A percentile compares a stretch with the other conserved stretches of the same genome.
Conservation (phyloP, 805 yeast genomes). For the Starmerella kuoi region DNA sequence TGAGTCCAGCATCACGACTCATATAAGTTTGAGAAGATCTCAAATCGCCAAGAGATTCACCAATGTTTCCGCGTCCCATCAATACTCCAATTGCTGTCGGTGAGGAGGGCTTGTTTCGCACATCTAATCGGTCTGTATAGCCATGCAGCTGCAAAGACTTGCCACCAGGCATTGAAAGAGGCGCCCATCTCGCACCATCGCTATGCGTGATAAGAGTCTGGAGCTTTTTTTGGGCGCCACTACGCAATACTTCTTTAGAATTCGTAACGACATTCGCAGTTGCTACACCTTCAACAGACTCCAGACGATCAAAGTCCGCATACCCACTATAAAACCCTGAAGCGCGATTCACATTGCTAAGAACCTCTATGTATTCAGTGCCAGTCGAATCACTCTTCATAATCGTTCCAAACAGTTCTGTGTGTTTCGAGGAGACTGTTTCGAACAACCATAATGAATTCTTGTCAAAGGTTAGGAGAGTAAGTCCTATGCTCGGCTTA, state of each 20-base stretch:
- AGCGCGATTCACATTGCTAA: conserved; percentile 65
- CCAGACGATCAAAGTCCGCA: conserved; percentile 80
- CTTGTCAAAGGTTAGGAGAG: conserved; percentile 61
- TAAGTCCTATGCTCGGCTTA: conserved; percentile 48
- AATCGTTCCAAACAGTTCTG: conserved; percentile 59
- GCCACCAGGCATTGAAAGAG: conserved; percentile 51
- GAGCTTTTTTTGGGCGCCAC: conserved; percentile 42
- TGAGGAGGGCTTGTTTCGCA: conserved; percentile 76
- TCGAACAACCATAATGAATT: conserved; percentile 73
- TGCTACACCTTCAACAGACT: conserved; percentile 74
- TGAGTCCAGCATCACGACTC: conserved; percentile 79
- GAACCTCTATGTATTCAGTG: conserved; percentile 61
- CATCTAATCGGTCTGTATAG: conserved; percentile 73
- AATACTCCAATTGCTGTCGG: conserved; percentile 80
- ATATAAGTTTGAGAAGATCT: conserved; percentile 58
- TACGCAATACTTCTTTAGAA: conserved; percentile 32
- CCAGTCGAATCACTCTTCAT: conserved; percentile 88
- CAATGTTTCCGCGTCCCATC: conserved; percentile 91
- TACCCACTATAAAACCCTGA: conserved; percentile 38
- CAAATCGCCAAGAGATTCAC: conserved; percentile 40
- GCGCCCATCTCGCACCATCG: conserved; percentile 84
- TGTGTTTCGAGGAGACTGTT: conserved; percentile 44
- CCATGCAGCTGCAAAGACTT: conserved; percentile 82
- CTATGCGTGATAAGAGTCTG: conserved; percentile 70
- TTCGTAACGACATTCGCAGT: conserved; percentile 59